Conservation (phyloP, 305 asterid genomes). For the Fraxinus albicans region DNA sequence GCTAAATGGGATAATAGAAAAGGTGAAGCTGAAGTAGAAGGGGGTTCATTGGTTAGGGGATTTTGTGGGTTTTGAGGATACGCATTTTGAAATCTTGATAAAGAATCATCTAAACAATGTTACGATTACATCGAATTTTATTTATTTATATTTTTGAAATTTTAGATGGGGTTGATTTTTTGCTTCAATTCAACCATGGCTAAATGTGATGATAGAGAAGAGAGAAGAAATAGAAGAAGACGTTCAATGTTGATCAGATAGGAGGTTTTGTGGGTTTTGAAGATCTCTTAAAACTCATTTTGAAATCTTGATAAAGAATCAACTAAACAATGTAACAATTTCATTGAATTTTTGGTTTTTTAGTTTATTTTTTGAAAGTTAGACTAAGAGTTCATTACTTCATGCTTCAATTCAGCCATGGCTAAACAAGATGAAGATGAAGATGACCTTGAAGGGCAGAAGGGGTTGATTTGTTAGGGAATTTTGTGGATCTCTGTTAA, state of each 20-base stretch:
- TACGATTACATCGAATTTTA: too few relatives aligned
- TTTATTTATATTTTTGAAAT: too few relatives aligned
- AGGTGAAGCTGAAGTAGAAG: constrained; percentile 33
- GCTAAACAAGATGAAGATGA: constrained; percentile 49
- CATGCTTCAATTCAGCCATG: constrained; percentile 86
- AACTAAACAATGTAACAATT: not conserved
- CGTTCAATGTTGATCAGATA: not conserved
- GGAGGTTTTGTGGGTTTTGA: constrained; percentile 13
- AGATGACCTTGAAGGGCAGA: constrained; percentile 23
- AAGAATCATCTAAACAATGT: not conserved
- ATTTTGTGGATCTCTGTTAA: constrained; percentile 31
- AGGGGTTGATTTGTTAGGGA: constrained; percentile 12
- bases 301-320: not conserved
- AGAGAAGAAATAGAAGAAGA: constrained; percentile 26
- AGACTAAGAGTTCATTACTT: constrained; percentile 57
- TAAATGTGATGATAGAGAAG: constrained; percentile 69
- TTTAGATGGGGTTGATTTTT: constrained; percentile 38
- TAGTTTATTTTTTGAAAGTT: too few relatives aligned
- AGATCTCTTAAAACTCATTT: constrained; percentile 46
- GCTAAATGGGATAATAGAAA: constrained; percentile 75
- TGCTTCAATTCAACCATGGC: constrained; percentile 96
- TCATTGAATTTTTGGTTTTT: too few relatives aligned
- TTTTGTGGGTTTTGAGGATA: constrained; percentile 18
- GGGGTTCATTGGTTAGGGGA: constrained; percentile 1
- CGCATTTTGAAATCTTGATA: constrained; percentile 28